These are phyloP conservation scores for Metschnikowia henanensis DNA, from an alignment of 805 yeast genomes.

Conservation along the genomic window DNA sequence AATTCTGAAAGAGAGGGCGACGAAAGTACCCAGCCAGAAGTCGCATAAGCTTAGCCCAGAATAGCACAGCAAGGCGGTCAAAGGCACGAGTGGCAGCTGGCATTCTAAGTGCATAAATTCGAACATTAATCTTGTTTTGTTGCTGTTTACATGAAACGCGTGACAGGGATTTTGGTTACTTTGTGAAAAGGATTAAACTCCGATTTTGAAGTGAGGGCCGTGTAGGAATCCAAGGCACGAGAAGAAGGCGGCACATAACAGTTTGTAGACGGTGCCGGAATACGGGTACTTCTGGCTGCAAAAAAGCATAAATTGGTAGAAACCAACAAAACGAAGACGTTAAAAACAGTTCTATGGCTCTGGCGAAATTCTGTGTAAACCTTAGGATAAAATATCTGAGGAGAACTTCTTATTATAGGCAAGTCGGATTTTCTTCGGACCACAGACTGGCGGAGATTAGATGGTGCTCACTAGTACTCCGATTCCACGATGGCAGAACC, in stretches of 20 bases:
- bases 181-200: not conserved
- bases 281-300: not conserved
- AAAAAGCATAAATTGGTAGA: not conserved
- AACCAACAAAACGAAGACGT: not conserved
- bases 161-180: not conserved
- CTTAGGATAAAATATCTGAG: not conserved
- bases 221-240: not conserved
- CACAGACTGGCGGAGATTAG: not conserved
- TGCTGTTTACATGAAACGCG: not conserved
- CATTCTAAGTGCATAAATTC: slow-evolving; percentile 1
- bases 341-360: not conserved
- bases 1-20: not conserved
- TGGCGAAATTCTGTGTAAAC: not conserved
- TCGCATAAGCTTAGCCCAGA: not conserved
- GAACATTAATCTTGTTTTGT: not conserved
- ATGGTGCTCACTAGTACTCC: too few relatives aligned
- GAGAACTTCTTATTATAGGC: not conserved
- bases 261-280: not conserved
- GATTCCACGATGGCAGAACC: too few relatives aligned
- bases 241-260: not conserved
- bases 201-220: not conserved
- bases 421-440: not conserved
- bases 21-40: not conserved
- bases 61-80: not conserved
- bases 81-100: slow-evolving; percentile 4